Percentiles rank a stretch among this genome's conserved stretches.
These are phyloP conservation scores for Lactarius psammicola DNA, from an alignment of 768 basidiomycete genomes.

Conservation along the genomic window DNA sequence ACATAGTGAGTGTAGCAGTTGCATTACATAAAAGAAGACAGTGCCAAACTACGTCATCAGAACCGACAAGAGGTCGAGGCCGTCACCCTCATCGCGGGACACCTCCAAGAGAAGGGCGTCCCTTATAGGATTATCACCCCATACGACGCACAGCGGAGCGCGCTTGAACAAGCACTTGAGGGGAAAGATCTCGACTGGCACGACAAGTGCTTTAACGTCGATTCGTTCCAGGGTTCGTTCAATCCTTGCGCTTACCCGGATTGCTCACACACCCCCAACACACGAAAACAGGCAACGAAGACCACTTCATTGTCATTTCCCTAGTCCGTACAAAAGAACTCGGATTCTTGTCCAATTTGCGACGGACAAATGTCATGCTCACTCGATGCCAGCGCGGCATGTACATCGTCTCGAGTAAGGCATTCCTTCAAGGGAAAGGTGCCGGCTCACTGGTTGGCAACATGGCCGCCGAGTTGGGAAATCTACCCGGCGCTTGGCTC, in stretches of 20 bases:
- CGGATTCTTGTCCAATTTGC: constrained; percentile 64
- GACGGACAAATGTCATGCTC: constrained; percentile 86
- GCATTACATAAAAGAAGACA: background rate
- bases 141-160: constrained; percentile 68
- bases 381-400: constrained; percentile 76
- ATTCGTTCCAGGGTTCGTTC: constrained; percentile 71
- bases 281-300: constrained; percentile 67
- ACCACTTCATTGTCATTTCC: constrained; percentile 72
- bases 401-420: constrained; percentile 65
- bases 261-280: background rate
- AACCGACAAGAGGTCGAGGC: constrained; percentile 58
- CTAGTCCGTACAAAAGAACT: constrained; percentile 59
- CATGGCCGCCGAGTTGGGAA: constrained; percentile 38
- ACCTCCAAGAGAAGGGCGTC: constrained; percentile 50
- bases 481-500: constrained; percentile 41
- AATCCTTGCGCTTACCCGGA: background rate
- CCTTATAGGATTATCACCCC: constrained; percentile 73
- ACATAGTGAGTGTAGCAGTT: constrained; percentile 2
- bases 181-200: constrained; percentile 51
- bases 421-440: constrained; percentile 58
- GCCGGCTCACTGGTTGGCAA: constrained; percentile 45
- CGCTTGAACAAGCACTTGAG: constrained; percentile 58
- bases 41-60: constrained; percentile 38
- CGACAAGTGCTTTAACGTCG: constrained; percentile 74
- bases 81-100: constrained; percentile 54